These are phyloP conservation scores for Botryosphaeria dothidea DNA, from an alignment of 2,329 filamentous ascomycete genomes.

Conservation along the genomic window DNA sequence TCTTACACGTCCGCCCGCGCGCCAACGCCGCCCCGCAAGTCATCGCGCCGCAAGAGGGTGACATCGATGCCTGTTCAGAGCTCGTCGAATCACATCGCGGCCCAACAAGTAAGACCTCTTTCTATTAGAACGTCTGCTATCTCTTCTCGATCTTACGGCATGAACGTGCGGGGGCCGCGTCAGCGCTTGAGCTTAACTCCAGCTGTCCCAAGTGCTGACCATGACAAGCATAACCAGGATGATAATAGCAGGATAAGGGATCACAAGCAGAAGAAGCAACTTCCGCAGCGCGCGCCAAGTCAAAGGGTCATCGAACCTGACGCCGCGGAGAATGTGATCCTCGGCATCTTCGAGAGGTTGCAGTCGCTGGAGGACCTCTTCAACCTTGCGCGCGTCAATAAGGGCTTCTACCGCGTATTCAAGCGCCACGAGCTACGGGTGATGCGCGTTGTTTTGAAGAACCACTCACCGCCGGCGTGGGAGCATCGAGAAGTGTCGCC, in stretches of 20 bases:
- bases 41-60: slow-evolving; percentile 9
- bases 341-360: slow-evolving; percentile 53
- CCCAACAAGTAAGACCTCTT: slow-evolving; percentile 21
- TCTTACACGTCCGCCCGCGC: background rate
- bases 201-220: slow-evolving; percentile 1
- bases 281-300: slow-evolving; percentile 22
- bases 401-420: slow-evolving; percentile 59
- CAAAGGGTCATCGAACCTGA: slow-evolving; percentile 39
- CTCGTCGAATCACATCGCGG: slow-evolving; percentile 32
- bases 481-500: slow-evolving; percentile 61
- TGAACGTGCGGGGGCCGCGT: slow-evolving; percentile 2
- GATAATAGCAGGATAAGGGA: background rate
- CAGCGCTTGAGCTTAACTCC: slow-evolving; percentile 5
- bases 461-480: slow-evolving; percentile 60
- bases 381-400: slow-evolving; percentile 54
- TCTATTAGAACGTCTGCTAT: slow-evolving; percentile 6
- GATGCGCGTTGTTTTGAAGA: slow-evolving; percentile 52
- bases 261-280: background rate
- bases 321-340: slow-evolving; percentile 52
- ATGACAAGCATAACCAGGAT: slow-evolving; percentile 4
- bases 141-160: background rate
- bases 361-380: slow-evolving; percentile 57
- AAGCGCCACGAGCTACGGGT: slow-evolving; percentile 58
- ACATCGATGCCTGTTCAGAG: slow-evolving; percentile 22
- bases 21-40: slow-evolving; percentile 10